A percentile compares a stretch with the other conserved stretches of the same genome.
These are phyloP conservation scores for Macaranga tanarius DNA, from an alignment of 441 rosid species.

Conservation along the genomic window DNA sequence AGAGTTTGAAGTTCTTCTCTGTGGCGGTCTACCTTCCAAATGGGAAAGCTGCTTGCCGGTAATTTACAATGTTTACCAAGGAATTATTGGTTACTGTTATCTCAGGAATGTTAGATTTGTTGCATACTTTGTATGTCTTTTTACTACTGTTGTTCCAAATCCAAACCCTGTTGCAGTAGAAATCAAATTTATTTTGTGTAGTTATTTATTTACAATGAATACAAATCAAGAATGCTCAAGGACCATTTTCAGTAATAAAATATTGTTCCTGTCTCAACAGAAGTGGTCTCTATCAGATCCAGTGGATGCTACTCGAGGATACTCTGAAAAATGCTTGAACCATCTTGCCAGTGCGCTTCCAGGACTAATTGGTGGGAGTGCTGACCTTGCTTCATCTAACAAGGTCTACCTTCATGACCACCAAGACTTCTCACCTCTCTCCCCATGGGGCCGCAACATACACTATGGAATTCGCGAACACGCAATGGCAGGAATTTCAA, in stretches of 20 bases:
- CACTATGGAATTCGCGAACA: conserved; percentile 36
- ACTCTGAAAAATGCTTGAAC: conserved; percentile 35
- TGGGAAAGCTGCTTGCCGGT: conserved; percentile 36
- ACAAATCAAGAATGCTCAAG: no score
- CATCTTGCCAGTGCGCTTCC: conserved; percentile 32
- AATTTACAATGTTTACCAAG: background rate
- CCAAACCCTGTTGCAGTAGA: no score
- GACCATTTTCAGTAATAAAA: background rate
- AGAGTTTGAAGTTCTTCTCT: conserved; percentile 28
- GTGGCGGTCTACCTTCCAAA: conserved; percentile 28
- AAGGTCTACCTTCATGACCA: conserved; percentile 28
- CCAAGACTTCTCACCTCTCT: conserved; percentile 21
- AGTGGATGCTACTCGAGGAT: conserved; percentile 35
- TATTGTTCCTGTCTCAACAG: conserved; percentile 16
- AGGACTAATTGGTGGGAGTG: conserved; percentile 38
- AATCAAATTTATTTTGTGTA: no score
- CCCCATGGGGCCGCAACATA: conserved; percentile 29
- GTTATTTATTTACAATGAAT: no score
- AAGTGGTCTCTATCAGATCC: conserved; percentile 29
- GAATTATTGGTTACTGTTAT: background rate
- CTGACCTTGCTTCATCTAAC: conserved; percentile 35
- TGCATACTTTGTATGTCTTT: no score
- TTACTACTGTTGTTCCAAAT: no score
- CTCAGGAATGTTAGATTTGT: background rate
- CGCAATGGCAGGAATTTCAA: conserved; percentile 38